Evolutionary conservation across 2,329 filamentous ascomycete genomes (phyloP).

Genomic region (Cladosporium sp.): DNA sequence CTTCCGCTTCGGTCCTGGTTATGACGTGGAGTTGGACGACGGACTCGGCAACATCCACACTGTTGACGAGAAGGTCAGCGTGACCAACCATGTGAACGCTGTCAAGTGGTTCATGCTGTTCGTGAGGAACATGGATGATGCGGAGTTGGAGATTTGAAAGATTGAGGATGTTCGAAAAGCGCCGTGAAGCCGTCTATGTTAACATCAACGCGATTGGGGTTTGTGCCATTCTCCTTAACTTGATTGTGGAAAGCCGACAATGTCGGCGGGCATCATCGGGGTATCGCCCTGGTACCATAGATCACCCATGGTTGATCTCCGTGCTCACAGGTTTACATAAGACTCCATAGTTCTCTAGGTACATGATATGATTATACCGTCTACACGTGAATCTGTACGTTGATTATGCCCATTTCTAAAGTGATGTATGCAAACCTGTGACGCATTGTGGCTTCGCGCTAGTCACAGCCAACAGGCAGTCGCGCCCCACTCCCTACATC

Average conservation of each 20-base stretch:
- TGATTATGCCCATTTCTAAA: too few relatives aligned
- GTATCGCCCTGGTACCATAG: too few relatives aligned
- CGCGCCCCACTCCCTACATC: not conserved
- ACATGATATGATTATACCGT: too few relatives aligned
- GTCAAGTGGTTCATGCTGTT: conserved; percentile 47
- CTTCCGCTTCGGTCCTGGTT: conserved; percentile 40
- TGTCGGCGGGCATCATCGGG: too few relatives aligned
- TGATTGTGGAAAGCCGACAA: not conserved
- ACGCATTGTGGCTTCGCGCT: not conserved
- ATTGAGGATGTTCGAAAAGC: too few relatives aligned
- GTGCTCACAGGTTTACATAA: too few relatives aligned
- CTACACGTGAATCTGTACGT: too few relatives aligned
- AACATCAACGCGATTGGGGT: not conserved
- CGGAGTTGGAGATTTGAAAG: conserved; percentile 32
- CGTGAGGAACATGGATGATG: conserved; percentile 49
- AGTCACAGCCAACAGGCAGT: not conserved
- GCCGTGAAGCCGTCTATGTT: not conserved
- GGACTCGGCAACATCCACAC: conserved; percentile 37
- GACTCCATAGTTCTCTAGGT: too few relatives aligned
- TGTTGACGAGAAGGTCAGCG: conserved; percentile 36
- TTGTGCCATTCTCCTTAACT: not conserved
- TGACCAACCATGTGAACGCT: conserved; percentile 45
- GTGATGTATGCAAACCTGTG: too few relatives aligned
- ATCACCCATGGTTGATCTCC: too few relatives aligned
- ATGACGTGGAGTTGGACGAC: conserved; percentile 31